Base-by-base conservation (phyloP, 1,284 basidiomycete species). In the Pascua sp. region DNA sequence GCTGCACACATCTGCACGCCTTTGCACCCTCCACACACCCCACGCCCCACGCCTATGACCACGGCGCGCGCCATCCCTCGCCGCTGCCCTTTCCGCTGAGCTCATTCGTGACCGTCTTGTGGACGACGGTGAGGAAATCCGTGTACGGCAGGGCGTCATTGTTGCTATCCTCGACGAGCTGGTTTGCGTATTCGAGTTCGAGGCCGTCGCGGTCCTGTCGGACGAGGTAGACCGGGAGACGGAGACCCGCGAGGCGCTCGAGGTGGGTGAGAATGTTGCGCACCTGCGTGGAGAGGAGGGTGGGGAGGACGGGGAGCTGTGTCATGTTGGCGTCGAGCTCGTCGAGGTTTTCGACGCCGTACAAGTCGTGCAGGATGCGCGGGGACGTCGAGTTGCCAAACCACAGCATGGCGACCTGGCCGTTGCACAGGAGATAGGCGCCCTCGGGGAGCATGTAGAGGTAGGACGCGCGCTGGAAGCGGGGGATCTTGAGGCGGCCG, bases 141-240 rank as follows among this genome's bases (percentile, higher is more conserved):
- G 87, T 77, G 77, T 93, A 93, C 1, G 87, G 86, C 85, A 96
- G 85, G 0, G 89, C 89, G 47, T 91, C 94, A 69, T 97, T 97
- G 76, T 98, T 98, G 73, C 89, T 86, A 78, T 98, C 96, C 79
- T 99, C 96, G 12, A 97, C 86, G 13, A 99, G 81, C 86, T 95
- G 90, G 79, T 98, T 96, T 62, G 90, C 91, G 68, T 95, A 94
- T 73, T 98, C 96, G 53, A 98, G 85, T 79, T 99, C 96, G 58
- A 86, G 82, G 11, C 87, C 94, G 72, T 99, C 96, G 70, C 92
- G 81, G 71, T 97, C 92, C 74, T 98, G 96, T 13, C 96, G 83
- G 0, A 91, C 90, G 48, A 98, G 82, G 41, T 86, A 78, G 59
- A 97, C 83, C 53, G 88, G 90, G 44, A 85, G 66, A 2, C 82